These are phyloP conservation scores for Ogataea glucozyma DNA, from an alignment of 805 yeast genomes.

Conservation along the genomic window DNA sequence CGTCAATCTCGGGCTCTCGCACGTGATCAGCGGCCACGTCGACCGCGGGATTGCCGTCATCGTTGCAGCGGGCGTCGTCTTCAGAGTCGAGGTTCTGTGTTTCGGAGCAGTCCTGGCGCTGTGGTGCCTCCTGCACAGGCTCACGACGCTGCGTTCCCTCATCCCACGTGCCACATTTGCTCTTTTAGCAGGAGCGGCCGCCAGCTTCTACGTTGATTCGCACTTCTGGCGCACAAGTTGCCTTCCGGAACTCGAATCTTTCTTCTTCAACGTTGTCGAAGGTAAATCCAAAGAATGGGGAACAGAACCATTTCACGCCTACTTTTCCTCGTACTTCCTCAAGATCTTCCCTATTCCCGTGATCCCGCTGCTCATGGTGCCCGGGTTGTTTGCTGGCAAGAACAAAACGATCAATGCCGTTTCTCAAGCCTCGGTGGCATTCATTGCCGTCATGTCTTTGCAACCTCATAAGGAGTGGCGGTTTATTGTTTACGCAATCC, in stretches of 20 bases:
- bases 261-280: slow-evolving; percentile 70
- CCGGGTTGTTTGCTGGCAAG: slow-evolving; percentile 35
- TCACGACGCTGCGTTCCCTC: slow-evolving; percentile 43
- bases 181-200: slow-evolving; percentile 46
- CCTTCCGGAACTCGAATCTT: slow-evolving; percentile 71
- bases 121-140: slow-evolving; percentile 48
- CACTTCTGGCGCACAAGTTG: slow-evolving; percentile 67
- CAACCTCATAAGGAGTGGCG: slow-evolving; percentile 97
- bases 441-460: slow-evolving; percentile 63
- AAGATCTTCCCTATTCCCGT: slow-evolving; percentile 49
- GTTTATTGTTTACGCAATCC: slow-evolving; percentile 75
- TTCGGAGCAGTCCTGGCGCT: slow-evolving; percentile 52
- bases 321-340: slow-evolving; percentile 56
- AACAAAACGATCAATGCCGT: slow-evolving; percentile 43
- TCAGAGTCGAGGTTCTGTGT: slow-evolving; percentile 70
- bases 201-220: slow-evolving; percentile 61
- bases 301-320: slow-evolving; percentile 67
- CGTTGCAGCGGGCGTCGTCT: slow-evolving; percentile 63
- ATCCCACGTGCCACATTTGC: slow-evolving; percentile 50
- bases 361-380: slow-evolving; percentile 39
- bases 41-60: slow-evolving; percentile 52
- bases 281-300: slow-evolving; percentile 87
- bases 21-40: slow-evolving; percentile 49
- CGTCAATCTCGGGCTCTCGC: slow-evolving; percentile 55
- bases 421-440: slow-evolving; percentile 52